These are phyloP conservation scores for Adiantum capillusveneris DNA, from an alignment of 75 land plant species.

Conservation along the genomic window DNA sequence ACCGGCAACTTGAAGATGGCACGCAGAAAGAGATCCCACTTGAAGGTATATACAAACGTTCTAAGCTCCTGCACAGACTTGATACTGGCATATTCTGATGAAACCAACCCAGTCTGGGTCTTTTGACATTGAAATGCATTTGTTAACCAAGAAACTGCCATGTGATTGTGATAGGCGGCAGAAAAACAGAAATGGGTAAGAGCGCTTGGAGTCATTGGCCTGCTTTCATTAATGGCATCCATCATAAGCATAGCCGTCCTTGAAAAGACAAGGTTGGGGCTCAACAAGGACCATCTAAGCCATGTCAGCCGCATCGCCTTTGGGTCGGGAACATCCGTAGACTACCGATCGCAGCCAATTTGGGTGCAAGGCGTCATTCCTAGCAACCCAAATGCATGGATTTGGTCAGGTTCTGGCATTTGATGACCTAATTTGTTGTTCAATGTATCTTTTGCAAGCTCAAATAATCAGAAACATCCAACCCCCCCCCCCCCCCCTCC, in stretches of 20 bases:
- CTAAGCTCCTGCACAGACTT: background rate
- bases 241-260: background rate
- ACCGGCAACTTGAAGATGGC: background rate
- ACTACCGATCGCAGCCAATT: conserved; percentile 18
- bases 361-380: conserved; percentile 23
- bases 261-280: background rate
- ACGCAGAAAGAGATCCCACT: background rate
- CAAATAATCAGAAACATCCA: too few relatives aligned
- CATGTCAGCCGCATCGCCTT: conserved; percentile 12
- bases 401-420: too few relatives aligned
- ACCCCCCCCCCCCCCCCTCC: too few relatives aligned
- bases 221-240: background rate
- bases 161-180: background rate
- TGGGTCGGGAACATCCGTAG: conserved; percentile 15
- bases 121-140: background rate
- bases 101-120: background rate
- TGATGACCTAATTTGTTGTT: too few relatives aligned
- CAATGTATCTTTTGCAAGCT: too few relatives aligned
- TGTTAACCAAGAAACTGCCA: background rate
- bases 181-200: background rate
- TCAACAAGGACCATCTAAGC: background rate
- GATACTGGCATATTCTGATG: background rate
- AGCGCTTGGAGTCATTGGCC: background rate
- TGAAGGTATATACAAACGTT: background rate
- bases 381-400: conserved; percentile 25